Conservation (phyloP, 139 green algal species). For the Chlorella sp. region DNA sequence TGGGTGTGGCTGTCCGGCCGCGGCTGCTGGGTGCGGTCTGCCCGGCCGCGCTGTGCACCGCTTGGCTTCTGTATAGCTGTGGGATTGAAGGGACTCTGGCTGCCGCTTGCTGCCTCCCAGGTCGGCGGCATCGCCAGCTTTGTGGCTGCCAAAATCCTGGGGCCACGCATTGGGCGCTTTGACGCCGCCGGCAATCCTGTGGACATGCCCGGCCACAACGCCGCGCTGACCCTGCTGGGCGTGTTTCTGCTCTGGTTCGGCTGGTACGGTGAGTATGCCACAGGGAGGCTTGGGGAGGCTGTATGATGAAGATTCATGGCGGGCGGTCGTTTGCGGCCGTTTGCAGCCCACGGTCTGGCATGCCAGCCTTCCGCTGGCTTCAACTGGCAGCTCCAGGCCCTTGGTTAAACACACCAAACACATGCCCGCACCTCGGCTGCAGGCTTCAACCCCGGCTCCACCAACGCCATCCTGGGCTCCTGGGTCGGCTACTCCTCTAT, state of each 20-base stretch:
- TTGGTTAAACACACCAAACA: no score
- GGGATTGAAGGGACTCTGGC: no score
- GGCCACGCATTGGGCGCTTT: slow-evolving; percentile 94
- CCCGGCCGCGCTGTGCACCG: no score
- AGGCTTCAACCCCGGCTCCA: slow-evolving; percentile 67
- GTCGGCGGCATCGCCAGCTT: slow-evolving; percentile 86
- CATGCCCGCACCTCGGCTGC: slow-evolving; percentile 17
- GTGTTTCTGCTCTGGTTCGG: slow-evolving; percentile 94
- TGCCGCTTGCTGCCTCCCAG: no score
- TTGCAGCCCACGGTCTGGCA: no score
- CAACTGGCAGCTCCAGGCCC: no score
- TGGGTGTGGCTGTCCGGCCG: no score
- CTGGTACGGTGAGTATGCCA: slow-evolving; percentile 75
- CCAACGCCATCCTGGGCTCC: slow-evolving; percentile 56
- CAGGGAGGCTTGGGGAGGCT: neutral
- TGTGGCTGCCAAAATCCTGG: slow-evolving; percentile 83
- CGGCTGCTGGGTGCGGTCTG: no score
- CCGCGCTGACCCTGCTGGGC: slow-evolving; percentile 70
- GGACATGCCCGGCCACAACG: slow-evolving; percentile 87
- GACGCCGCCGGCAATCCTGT: slow-evolving; percentile 82
- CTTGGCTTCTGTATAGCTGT: no score
- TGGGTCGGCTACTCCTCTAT: slow-evolving; percentile 27
- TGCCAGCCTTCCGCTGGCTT: no score
- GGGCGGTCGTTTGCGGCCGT: no score
- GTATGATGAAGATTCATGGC: no score